Percentiles rank a stretch among this genome's conserved stretches.
These are phyloP conservation scores for Meira nashicola DNA, from an alignment of 1,284 basidiomycete species.

Conservation along the genomic window DNA sequence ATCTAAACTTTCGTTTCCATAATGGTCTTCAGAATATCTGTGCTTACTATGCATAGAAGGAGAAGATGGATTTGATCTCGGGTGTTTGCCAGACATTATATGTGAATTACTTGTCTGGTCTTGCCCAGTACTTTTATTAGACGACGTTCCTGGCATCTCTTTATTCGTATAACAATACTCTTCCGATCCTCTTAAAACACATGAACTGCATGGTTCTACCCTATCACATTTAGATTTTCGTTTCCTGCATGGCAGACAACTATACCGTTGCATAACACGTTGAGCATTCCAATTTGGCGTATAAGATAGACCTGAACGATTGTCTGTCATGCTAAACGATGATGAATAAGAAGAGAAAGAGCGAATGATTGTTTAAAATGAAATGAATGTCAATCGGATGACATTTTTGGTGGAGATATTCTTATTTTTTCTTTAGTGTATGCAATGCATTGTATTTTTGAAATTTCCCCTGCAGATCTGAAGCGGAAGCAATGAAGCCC, in stretches of 20 bases:
- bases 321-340: too few relatives aligned
- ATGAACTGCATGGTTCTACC: constrained; percentile 3
- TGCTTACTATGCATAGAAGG: neutral
- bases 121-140: neutral
- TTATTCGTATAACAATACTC: neutral
- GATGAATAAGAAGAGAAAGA: too few relatives aligned
- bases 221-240: constrained; percentile 5
- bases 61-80: neutral
- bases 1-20: neutral
- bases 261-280: too few relatives aligned
- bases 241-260: neutral
- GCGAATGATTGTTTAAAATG: too few relatives aligned
- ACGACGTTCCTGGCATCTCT: neutral
- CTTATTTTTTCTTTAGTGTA: too few relatives aligned
- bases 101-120: neutral
- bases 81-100: neutral
- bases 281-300: too few relatives aligned
- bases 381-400: too few relatives aligned
- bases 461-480: too few relatives aligned
- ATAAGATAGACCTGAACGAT: too few relatives aligned
- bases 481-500: too few relatives aligned
- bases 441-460: too few relatives aligned
- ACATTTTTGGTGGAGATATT: neutral
- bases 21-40: neutral
- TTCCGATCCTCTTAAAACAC: neutral